Percentiles rank a stretch among this genome's conserved stretches.
These are phyloP conservation scores for Lactarius quietus DNA, from an alignment of 768 basidiomycete genomes.

Conservation along the genomic window DNA sequence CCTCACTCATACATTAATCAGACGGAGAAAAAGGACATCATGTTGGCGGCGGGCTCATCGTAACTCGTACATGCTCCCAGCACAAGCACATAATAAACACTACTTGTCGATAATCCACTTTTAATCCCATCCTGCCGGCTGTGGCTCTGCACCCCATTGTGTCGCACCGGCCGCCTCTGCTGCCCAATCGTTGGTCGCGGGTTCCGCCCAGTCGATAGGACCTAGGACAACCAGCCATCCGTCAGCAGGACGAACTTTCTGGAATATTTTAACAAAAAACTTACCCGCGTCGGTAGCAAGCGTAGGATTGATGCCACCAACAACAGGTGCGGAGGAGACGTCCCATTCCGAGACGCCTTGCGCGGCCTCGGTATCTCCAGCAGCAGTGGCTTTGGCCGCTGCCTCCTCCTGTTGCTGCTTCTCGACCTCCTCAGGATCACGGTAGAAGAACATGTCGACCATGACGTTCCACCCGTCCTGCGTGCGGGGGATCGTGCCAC, in stretches of 20 bases:
- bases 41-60: constrained; percentile 22
- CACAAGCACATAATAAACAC: constrained; percentile 11
- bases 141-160: constrained; percentile 20
- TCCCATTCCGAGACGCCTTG: constrained; percentile 73
- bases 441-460: constrained; percentile 99
- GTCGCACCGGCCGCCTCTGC: constrained; percentile 30
- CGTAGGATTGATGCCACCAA: constrained; percentile 73
- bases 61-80: constrained; percentile 17
- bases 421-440: constrained; percentile 99
- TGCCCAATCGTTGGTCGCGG: no score
- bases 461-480: constrained; percentile 96
- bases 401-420: constrained; percentile 95
- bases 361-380: constrained; percentile 51
- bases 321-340: constrained; percentile 59
- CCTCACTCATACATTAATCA: no score
- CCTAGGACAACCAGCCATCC: constrained; percentile 28
- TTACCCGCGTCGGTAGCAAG: constrained; percentile 63
- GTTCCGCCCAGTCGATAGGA: constrained; percentile 36
- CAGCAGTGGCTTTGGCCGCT: constrained; percentile 70
- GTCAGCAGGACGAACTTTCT: no score
- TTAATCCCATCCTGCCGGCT: constrained; percentile 26
- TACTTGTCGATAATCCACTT: constrained; percentile 2
- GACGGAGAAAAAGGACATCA: not conserved
- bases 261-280: constrained; percentile 29
- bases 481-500: constrained; percentile 89